Base-by-base conservation (phyloP, 192 early-diverging fungal genomes). In the Gaertneriomyces semiglobifer region DNA sequence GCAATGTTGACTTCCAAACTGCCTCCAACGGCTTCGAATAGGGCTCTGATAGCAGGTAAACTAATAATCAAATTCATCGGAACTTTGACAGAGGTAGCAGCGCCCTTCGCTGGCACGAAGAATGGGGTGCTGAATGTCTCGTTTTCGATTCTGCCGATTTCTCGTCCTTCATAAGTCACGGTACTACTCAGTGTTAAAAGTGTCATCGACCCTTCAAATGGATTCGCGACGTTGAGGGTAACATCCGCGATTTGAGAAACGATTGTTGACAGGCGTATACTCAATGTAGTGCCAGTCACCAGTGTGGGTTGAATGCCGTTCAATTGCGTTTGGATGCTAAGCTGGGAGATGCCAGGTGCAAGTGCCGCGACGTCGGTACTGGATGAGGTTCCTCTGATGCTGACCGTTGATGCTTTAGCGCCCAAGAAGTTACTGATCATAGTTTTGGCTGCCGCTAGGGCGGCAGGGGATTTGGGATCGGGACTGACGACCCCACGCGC, bases 11-110 rank as follows among this genome's bases (percentile, higher is more conserved):
- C 50, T 20, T 18, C n/a, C n/a, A 52, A 20, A 20, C 20, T 52
- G n/a, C 50, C 50, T 52, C 50, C 50, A 52, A 52, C 50, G n/a
- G 50, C 50, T 52, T 52, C n/a, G 50, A 52, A 52, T 20, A 52
- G 20, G 50, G n/a, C 50, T 18, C 4, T 52, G 6, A 52, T 52
- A 3, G 50, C 50, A 20, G 50, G n/a, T 52, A n/a, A 5, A 52
- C 20, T 52, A 20, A 52, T 52, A 18, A 18, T n/a, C 50, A 52
- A 20, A n/a, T 52, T 52, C n/a, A 52, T n/a, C n/a, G n/a, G n/a
- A 52, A 52, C 20, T 20, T 52, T 52, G 50, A 20, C n/a, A 20
- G 50, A 18, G 6, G 50, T 18, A 5, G n/a, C 50, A 52, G 50
- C n/a, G n/a, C n/a, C 20, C 6, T 52, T 52, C 3, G n/a, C 50